Evolutionary conservation across 352 stramenopile genomes (phyloP), one percentile per base, ranked within the genome.

Genomic region (Pythium sp.): DNA sequence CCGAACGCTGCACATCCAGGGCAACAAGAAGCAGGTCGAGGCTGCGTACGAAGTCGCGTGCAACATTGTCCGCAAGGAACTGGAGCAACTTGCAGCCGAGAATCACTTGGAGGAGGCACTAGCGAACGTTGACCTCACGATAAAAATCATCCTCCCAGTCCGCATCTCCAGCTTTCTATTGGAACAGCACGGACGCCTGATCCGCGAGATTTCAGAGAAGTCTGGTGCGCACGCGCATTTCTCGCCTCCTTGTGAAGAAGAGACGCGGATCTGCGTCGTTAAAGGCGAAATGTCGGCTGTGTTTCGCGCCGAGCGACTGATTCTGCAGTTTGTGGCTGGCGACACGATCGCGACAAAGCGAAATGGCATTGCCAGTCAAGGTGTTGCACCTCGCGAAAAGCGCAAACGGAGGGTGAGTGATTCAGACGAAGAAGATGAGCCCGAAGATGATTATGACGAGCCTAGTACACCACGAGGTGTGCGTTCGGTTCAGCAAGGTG

Each of bases 1-100:
- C 68, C 80, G 80, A 22, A 80, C 82, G 34, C 62, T 91, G 14
- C 85, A 93, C 59, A 73, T 93, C 12, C 82, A 90, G 72, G 85
- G 85, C 41, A 79, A 56, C 7, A 57, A n/a, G 14, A 69, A 80
- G 24, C 78, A 91, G 54, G 65, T 76, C 20, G 75, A 89, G 46
- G 74, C 78, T 30, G 82, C 82, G 11, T 68, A 65, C 51, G 54
- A 65, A n/a, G 63, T 87, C 18, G 67, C 81, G 51, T 57, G 65
- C 6, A 62, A 51, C 11, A 78, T 74, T 24, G 61, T 93, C 11
- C 73, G 72, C 22, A 49, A 49, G 5, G 41, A 49, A 15, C 41
- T 49, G 41, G 41, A 49, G 68, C 82, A 34, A 79, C 47, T 89
- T n/a, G 58, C 74, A n/a, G 62, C 65, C 3, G 77, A 69, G 24